These are phyloP conservation scores for Pyricularia pennisetigena DNA, from an alignment of 2,329 filamentous ascomycete species.

Conservation along the genomic window DNA sequence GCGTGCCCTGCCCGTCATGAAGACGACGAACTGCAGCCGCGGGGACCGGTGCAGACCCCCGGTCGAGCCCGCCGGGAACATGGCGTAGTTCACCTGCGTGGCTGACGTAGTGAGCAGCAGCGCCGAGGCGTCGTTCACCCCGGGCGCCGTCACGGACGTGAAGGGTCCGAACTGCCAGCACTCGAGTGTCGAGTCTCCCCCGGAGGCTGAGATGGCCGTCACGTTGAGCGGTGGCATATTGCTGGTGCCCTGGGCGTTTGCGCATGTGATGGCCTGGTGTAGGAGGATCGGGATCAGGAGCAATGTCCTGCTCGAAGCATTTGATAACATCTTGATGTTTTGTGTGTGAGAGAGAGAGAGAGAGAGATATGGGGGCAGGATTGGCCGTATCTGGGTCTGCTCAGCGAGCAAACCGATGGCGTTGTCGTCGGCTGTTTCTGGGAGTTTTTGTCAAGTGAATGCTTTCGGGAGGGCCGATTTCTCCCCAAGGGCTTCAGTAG, in stretches of 20 bases:
- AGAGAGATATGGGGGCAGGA: background rate
- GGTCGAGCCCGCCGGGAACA: conserved; percentile 25
- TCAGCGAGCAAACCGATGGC: background rate
- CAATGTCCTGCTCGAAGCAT: background rate
- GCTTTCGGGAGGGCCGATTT: background rate
- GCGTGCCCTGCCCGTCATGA: conserved; percentile 10
- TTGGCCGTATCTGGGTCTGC: background rate
- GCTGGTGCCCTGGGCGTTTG: background rate
- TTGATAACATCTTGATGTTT: background rate
- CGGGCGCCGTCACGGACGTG: conserved; percentile 17
- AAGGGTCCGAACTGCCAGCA: conserved; percentile 34
- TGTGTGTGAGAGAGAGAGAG: no score
- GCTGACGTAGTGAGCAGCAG: conserved; percentile 20
- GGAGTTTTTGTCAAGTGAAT: background rate
- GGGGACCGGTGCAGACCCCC: conserved; percentile 32
- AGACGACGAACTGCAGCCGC: conserved; percentile 24
- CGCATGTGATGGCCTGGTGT: background rate
- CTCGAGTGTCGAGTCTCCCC: conserved; percentile 29
- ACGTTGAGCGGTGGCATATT: conserved; percentile 23
- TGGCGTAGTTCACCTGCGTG: conserved; percentile 22
- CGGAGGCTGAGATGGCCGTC: conserved; percentile 25
- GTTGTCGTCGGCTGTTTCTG: background rate
- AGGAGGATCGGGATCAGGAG: background rate
- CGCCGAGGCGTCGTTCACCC: conserved; percentile 19
- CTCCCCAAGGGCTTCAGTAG: background rate